These are phyloP conservation scores for Boletus barrowsii DNA, from an alignment of 768 basidiomycete species.

Conservation along the genomic window DNA sequence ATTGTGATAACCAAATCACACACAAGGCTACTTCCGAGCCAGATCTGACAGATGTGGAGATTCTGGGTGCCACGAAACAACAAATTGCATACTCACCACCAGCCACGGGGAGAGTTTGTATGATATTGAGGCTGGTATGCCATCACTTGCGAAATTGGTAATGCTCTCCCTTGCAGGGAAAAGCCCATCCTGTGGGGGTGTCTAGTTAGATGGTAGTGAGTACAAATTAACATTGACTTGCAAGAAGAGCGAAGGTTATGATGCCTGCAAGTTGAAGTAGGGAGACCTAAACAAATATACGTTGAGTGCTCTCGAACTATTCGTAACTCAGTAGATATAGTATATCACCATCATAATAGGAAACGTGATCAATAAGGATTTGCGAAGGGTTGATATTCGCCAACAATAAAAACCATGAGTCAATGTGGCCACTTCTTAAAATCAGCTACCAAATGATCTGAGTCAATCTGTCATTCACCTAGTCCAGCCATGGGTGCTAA, in stretches of 20 bases:
- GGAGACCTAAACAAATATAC: constrained; percentile 11
- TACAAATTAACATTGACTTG: background rate
- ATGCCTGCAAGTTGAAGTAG: constrained; percentile 21
- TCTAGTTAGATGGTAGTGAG: background rate
- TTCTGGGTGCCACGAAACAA: background rate
- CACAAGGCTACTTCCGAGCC: constrained; percentile 19
- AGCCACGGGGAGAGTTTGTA: constrained; percentile 2
- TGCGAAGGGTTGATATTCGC: constrained; percentile 14
- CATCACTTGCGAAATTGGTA: too few relatives aligned
- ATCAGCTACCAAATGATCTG: background rate
- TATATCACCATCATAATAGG: constrained; percentile 17
- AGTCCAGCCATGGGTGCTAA: constrained; percentile 9
- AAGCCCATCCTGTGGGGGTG: background rate
- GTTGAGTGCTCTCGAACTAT: background rate
- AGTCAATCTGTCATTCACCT: constrained; percentile 6
- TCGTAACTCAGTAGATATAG: background rate
- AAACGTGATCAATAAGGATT: background rate
- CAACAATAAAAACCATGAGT: constrained; percentile 25
- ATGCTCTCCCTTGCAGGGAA: background rate
- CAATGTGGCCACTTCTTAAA: constrained; percentile 7
- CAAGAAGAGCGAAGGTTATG: background rate
- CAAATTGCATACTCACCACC: constrained; percentile 5
- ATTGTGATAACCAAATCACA: constrained; percentile 20
- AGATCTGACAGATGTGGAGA: constrained; percentile 8
- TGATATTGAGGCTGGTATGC: too few relatives aligned